Percentiles rank a stretch among this genome's conserved stretches.
Evolutionary conservation across 371 early-diverging fungal species (phyloP).

Genomic region (Saksenaea oblongispora): DNA sequence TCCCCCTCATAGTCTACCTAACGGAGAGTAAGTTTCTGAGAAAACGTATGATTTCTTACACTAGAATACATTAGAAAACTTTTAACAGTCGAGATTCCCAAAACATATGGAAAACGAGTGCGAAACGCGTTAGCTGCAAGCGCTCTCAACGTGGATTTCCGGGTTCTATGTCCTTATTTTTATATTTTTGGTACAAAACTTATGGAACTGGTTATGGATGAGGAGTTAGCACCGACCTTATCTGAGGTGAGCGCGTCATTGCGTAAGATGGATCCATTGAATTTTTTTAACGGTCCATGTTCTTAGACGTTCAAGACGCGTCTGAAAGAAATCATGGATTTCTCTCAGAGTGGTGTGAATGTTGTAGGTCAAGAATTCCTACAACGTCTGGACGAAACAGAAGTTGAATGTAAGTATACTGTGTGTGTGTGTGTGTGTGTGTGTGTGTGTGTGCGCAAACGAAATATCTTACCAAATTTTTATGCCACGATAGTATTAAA

Average conservation of each 20-base stretch:
- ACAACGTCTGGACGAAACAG: slow-evolving; percentile 50
- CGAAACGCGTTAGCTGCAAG: slow-evolving; percentile 44
- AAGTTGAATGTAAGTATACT: slow-evolving; percentile 41
- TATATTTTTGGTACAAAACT: slow-evolving; percentile 44
- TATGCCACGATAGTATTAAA: slow-evolving; percentile 28
- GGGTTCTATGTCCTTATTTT: slow-evolving; percentile 41
- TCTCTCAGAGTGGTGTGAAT: slow-evolving; percentile 34
- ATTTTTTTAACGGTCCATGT: background rate
- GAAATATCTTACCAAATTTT: background rate
- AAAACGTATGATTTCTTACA: no score
- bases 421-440: no score
- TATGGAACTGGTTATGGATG: slow-evolving; percentile 32
- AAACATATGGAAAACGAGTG: slow-evolving; percentile 39
- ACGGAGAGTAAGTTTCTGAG: slow-evolving; percentile 14
- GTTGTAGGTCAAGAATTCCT: slow-evolving; percentile 34
- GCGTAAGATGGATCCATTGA: background rate
- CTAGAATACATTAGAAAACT: slow-evolving; percentile 13
- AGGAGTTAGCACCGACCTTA: slow-evolving; percentile 26
- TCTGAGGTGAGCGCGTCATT: slow-evolving; percentile 24
- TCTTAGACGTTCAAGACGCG: slow-evolving; percentile 39
- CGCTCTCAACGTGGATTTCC: slow-evolving; percentile 39
- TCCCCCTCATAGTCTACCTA: slow-evolving; percentile 8
- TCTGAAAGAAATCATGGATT: slow-evolving; percentile 40
- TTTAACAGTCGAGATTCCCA: slow-evolving; percentile 39
- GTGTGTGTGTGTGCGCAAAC: background rate